These are phyloP conservation scores for Alternaria brassicicola DNA, from an alignment of 2,329 filamentous ascomycete genomes.

Conservation along the genomic window DNA sequence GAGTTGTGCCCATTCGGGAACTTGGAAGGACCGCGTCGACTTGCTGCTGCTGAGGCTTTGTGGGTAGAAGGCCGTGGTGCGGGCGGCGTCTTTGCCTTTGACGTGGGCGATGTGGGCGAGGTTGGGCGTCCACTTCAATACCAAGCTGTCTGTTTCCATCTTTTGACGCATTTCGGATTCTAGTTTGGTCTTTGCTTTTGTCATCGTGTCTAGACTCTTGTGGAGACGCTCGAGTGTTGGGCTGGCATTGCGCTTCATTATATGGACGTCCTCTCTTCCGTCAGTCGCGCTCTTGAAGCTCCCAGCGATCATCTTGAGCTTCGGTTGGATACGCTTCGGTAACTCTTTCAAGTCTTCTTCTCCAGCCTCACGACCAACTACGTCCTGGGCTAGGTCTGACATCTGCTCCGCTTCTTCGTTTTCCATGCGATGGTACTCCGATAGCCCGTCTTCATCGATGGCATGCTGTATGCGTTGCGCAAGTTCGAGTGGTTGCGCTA, in stretches of 20 bases:
- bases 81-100: slow-evolving; percentile 71
- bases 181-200: slow-evolving; percentile 65
- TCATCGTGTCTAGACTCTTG: slow-evolving; percentile 65
- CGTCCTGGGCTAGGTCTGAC: slow-evolving; percentile 73
- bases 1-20: slow-evolving; percentile 81
- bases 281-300: slow-evolving; percentile 46
- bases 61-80: slow-evolving; percentile 48
- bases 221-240: slow-evolving; percentile 70
- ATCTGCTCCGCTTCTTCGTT: slow-evolving; percentile 74
- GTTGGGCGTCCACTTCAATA: slow-evolving; percentile 83
- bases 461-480: slow-evolving; percentile 74
- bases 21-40: slow-evolving; percentile 82
- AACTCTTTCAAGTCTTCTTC: slow-evolving; percentile 57
- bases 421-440: slow-evolving; percentile 77
- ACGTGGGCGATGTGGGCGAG: slow-evolving; percentile 91
- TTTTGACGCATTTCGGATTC: slow-evolving; percentile 65
- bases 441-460: slow-evolving; percentile 92
- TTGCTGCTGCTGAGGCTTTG: slow-evolving; percentile 76
- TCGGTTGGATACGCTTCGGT: slow-evolving; percentile 47
- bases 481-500: slow-evolving; percentile 71
- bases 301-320: slow-evolving; percentile 37
- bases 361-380: slow-evolving; percentile 69
- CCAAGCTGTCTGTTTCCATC: slow-evolving; percentile 62
- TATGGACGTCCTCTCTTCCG: slow-evolving; percentile 62
- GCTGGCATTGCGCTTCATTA: slow-evolving; percentile 72